Conservation (phyloP, 306 rosid species). For the Lathyrus aphaca region DNA sequence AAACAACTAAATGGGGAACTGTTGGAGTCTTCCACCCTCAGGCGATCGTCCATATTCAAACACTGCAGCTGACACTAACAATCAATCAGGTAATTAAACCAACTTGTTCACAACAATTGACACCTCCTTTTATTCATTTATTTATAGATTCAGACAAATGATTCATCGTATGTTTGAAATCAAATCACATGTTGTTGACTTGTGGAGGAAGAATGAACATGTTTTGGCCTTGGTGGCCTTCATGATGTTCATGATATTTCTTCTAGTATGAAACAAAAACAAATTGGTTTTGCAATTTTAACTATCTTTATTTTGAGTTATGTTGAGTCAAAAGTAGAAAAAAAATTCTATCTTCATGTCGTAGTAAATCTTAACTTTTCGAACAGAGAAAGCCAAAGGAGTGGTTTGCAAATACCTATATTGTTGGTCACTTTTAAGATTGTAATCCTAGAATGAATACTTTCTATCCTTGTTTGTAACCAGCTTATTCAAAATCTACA, state of each 20-base stretch:
- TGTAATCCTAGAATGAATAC: too few species aligned
- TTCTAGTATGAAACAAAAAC: too few species aligned
- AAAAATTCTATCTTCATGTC: background rate
- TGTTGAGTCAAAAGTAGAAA: too few species aligned
- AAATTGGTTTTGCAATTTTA: background rate
- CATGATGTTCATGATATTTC: too few species aligned
- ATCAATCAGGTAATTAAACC: conserved; percentile 38
- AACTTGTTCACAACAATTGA: background rate
- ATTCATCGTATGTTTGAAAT: conserved; percentile 5
- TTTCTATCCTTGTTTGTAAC: too few species aligned
- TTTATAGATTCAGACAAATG: background rate
- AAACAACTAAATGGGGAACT: conserved; percentile 46
- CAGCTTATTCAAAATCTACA: too few species aligned
- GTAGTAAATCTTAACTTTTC: too few species aligned
- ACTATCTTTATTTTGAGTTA: too few species aligned
- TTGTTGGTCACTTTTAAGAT: too few species aligned
- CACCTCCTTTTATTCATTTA: background rate
- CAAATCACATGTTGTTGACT: conserved; percentile 24
- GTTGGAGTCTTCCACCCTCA: conserved; percentile 37
- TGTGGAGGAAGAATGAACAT: background rate
- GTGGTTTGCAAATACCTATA: too few species aligned
- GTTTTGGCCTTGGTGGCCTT: background rate
- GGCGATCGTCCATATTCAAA: background rate
- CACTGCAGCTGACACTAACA: background rate
- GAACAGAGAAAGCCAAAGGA: too few species aligned